phyloP scores from a whole-genome alignment of 129 eudicot species.

The Silybum marianum region DNA sequence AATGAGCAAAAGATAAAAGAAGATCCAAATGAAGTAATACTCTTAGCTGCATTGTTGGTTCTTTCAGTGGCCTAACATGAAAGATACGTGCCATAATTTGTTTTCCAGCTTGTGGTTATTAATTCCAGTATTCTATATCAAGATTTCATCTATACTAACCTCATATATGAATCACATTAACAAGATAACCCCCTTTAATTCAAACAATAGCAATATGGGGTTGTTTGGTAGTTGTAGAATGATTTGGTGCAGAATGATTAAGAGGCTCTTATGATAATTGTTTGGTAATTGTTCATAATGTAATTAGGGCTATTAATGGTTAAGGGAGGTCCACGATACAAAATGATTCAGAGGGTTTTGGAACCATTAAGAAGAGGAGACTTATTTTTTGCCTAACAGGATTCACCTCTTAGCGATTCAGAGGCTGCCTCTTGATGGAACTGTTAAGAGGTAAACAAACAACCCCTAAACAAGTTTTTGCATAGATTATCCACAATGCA shows the following conservation, averaged over 20 bases:
- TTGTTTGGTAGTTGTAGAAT: no score
- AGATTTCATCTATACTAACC: not conserved
- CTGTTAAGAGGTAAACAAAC: no score
- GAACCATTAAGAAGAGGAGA: no score
- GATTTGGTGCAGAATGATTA: no score
- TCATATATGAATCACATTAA: not conserved
- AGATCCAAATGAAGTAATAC: not conserved
- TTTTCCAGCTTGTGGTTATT: not conserved
- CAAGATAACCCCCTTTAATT: not conserved
- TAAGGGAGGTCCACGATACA: no score
- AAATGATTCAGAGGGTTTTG: no score
- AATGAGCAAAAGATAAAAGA: not conserved
- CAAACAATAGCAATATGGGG: not conserved
- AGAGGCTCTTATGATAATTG: no score
- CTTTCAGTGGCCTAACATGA: not conserved
- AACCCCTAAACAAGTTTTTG: not conserved
- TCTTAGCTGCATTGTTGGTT: not conserved
- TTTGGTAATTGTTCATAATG: no score
- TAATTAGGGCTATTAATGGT: no score
- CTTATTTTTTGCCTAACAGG: no score
- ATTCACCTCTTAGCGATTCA: no score
- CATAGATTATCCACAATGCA: not conserved
- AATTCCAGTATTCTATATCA: conserved; percentile 1
- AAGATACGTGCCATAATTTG: not conserved
- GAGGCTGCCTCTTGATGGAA: no score